Conservation (phyloP, 2,329 filamentous ascomycete species). For the Colletotrichum orbiculare region DNA sequence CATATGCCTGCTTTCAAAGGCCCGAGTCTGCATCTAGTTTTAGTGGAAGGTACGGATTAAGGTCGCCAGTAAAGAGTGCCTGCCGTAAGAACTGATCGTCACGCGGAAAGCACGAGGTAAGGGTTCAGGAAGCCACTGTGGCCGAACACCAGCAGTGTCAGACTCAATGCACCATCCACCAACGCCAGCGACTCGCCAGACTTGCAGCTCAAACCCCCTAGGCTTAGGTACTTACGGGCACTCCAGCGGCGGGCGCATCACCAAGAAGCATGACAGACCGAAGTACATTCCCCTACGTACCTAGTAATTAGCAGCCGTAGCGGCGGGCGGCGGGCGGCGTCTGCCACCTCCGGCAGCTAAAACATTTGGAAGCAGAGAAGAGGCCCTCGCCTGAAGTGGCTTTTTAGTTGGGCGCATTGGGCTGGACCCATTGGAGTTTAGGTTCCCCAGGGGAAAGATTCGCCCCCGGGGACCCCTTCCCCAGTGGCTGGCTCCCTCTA, state of each 20-base stretch:
- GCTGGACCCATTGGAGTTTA: conserved; percentile 20
- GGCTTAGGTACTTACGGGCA: too few relatives aligned
- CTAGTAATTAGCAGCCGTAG: background rate
- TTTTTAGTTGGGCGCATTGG: conserved; percentile 3
- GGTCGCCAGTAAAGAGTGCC: too few relatives aligned
- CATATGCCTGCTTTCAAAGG: background rate
- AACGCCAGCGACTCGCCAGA: too few relatives aligned
- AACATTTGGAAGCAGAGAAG: conserved; percentile 22
- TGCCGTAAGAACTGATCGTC: too few relatives aligned
- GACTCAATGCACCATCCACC: too few relatives aligned
- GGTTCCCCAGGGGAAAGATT: background rate
- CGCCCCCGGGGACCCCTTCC: conserved; percentile 27
- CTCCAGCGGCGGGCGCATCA: background rate
- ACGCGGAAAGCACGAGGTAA: too few relatives aligned
- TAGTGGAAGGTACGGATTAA: too few relatives aligned
- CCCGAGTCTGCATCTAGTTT: too few relatives aligned
- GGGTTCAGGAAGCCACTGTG: too few relatives aligned
- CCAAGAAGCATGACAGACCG: background rate
- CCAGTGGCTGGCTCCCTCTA: background rate
- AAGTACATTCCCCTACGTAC: too few relatives aligned
- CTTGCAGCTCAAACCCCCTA: too few relatives aligned
- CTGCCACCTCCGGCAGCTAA: conserved; percentile 23
- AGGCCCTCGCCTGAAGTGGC: conserved; percentile 5
- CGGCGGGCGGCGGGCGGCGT: conserved; percentile 18
- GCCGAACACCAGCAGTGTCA: too few relatives aligned